These are phyloP conservation scores for Cladorrhinum sp. DNA, from an alignment of 2,329 filamentous ascomycete species.

Conservation along the genomic window DNA sequence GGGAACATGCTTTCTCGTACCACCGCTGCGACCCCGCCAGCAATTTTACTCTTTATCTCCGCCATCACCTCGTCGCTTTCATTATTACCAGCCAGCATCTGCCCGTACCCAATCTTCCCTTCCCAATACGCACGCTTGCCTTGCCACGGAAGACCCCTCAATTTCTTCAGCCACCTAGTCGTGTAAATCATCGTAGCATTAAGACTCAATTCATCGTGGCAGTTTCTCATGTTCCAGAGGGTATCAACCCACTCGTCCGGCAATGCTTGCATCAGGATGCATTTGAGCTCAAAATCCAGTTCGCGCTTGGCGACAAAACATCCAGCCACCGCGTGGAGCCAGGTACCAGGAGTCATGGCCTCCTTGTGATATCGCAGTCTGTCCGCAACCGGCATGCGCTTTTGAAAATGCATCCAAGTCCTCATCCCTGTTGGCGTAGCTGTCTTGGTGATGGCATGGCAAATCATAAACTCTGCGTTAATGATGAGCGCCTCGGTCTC, in stretches of 20 bases:
- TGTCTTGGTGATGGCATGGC: not conserved
- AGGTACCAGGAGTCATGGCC: not conserved
- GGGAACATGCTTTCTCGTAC: not conserved
- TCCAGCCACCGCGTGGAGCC: not conserved
- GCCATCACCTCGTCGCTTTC: not conserved
- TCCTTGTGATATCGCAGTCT: not conserved
- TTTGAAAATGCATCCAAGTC: not conserved
- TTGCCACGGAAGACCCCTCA: not conserved
- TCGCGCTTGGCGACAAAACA: conserved; percentile 13
- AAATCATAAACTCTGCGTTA: not conserved
- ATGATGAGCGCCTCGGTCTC: not conserved
- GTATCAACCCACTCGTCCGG: not conserved
- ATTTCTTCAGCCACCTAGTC: not conserved
- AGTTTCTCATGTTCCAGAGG: conserved; percentile 2
- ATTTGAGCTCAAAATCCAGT: conserved; percentile 16
- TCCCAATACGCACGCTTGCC: not conserved
- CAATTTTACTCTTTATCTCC: not conserved
- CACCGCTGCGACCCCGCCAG: not conserved
- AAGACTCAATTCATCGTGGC: not conserved
- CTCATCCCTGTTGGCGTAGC: not conserved
- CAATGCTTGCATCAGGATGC: conserved; percentile 23
- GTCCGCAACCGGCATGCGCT: not conserved
- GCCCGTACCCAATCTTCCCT: not conserved
- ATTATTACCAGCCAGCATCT: not conserved
- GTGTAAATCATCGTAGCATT: not conserved